Conservation (phyloP, 2,329 filamentous ascomycete species). For the Sarocladium oryzae region DNA sequence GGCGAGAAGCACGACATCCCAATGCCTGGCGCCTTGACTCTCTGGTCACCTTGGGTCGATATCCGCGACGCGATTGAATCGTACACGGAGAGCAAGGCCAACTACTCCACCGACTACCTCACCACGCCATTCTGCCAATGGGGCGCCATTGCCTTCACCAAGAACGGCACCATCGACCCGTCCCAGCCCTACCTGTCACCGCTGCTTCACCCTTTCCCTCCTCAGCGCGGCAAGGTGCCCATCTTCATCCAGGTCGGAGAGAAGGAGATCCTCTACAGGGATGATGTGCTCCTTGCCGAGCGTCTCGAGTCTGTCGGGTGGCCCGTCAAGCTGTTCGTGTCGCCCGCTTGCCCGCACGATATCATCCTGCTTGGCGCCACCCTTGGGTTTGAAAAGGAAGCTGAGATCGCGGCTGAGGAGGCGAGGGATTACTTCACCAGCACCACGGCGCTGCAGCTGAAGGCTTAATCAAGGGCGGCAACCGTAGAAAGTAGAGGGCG, state of each 20-base stretch:
- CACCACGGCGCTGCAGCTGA: background rate
- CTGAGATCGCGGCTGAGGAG: constrained; percentile 12
- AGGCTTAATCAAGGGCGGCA: no score
- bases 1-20: constrained; percentile 10
- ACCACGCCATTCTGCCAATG: constrained; percentile 14
- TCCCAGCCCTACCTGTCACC: constrained; percentile 11
- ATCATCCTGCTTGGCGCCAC: constrained; percentile 16
- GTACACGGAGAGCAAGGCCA: constrained; percentile 14
- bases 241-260: constrained; percentile 19
- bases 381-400: constrained; percentile 16
- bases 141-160: constrained; percentile 13
- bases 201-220: constrained; percentile 14
- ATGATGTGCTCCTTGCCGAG: constrained; percentile 14
- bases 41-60: constrained; percentile 21
- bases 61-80: constrained; percentile 14
- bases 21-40: constrained; percentile 16
- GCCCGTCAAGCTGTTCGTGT: constrained; percentile 14
- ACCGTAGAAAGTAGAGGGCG: no score
- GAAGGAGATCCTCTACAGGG: constrained; percentile 16
- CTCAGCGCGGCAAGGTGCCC: constrained; percentile 11
- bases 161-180: constrained; percentile 10
- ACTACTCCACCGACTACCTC: constrained; percentile 16
- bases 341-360: constrained; percentile 15
- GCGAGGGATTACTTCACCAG: constrained; percentile 10
- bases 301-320: constrained; percentile 13